Base-by-base conservation (phyloP, 352 stramenopile species). In the Globisporangium cylindrosporum region DNA sequence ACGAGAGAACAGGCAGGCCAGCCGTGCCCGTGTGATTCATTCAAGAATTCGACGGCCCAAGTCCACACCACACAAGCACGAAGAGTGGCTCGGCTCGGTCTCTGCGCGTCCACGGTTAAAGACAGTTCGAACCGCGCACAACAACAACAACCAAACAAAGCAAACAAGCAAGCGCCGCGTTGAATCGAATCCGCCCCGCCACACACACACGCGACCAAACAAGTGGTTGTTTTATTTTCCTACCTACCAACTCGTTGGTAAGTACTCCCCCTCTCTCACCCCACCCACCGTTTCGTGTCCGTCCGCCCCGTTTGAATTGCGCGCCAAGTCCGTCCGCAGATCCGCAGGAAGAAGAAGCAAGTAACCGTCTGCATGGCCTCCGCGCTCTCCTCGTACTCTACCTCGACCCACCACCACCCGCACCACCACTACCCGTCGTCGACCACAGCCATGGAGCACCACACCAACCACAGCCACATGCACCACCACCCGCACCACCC, bases 161-260 rank as follows among this genome's bases (percentile, higher is more conserved):
- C 43, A 49, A 49, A 49, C 15, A 51, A 51, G 43, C 43, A 24
- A 51, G 43, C 43, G 43, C 43, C 43, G 43, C 43, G 43, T 51
- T 51, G 41, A 49, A 29, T 32, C 61, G 41, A 49, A 29, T 32
- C 61, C 46, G 43, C 61, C 41, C 61, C 46, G 43, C 61, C 41
- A 59, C 60, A 59, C 46, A 53, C 24, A 43, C 9, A 49, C 41
- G 15, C 41, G 8, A n/a, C 20, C 41, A 49, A 49, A 5, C 18
- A 46, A 27, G 53, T 59, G 57, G 43, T 58, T 64, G 46, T 66
- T 70, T 62, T 67, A 71, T 71, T 71, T 61, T 62, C 66, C 66
- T 61, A 66, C 66, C 66, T 67, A 71, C 66, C 66, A 71, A 41
- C 58, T 64, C 59, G 66, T 59, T 67, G 66, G 66, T 66, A 71